These are phyloP conservation scores for Theileria orientalis DNA, from an alignment of 169 alveolate species.

Conservation along the genomic window DNA sequence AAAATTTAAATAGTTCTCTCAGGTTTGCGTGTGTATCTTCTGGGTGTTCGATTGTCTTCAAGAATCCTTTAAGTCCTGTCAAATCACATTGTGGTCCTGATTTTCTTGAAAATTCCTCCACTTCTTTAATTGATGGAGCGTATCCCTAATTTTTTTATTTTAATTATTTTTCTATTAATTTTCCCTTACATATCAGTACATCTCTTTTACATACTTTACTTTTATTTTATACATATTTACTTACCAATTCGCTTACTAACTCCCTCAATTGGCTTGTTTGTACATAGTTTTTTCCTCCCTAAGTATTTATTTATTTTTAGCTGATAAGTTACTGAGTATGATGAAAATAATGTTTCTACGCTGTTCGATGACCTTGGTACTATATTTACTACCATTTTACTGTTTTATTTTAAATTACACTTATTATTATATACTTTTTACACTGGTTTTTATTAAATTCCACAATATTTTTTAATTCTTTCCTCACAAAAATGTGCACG, in stretches of 20 bases:
- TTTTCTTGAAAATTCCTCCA: conserved; percentile 31
- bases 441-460: too few species aligned
- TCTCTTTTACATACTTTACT: neutral
- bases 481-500: too few species aligned
- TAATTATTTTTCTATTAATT: neutral
- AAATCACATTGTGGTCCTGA: conserved; percentile 37
- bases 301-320: neutral
- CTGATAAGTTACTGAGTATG: conserved; percentile 38
- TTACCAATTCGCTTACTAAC: conserved; percentile 55
- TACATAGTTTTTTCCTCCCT: conserved; percentile 53
- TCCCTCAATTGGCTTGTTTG: conserved; percentile 37
- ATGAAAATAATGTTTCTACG: conserved; percentile 38
- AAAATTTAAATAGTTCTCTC: conserved; percentile 58
- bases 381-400: neutral
- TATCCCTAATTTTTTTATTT: conserved; percentile 18
- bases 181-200: neutral
- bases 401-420: too few species aligned
- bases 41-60: conserved; percentile 50
- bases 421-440: too few species aligned
- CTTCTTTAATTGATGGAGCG: conserved; percentile 60
- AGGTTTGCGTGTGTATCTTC: conserved; percentile 58
- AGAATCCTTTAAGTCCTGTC: conserved; percentile 26
- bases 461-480: too few species aligned
- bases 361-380: neutral
- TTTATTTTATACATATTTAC: neutral